Evolutionary conservation across 139 green algal species (phyloP).

Genomic region (Chlamydomonas sp.): DNA sequence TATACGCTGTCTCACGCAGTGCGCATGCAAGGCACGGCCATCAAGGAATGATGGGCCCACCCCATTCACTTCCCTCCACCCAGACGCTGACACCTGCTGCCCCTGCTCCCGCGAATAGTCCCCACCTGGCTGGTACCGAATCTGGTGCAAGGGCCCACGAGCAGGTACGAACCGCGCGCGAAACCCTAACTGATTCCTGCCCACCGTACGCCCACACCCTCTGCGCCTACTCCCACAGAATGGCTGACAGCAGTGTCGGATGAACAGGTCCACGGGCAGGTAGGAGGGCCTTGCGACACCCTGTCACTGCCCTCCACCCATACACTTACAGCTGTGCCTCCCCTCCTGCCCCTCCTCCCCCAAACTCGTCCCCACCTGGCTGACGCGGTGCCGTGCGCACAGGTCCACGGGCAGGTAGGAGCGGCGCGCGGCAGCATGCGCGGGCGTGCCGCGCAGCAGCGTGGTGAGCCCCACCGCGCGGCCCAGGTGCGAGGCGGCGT

Average conservation of each 20-base stretch:
- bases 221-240: not conserved
- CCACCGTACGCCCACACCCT: too few relatives aligned
- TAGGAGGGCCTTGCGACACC: constrained; percentile 1
- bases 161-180: too few relatives aligned
- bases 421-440: constrained; percentile 59
- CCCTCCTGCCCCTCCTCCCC: not conserved
- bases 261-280: constrained; percentile 41
- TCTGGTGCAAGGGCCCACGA: too few relatives aligned
- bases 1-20: too few relatives aligned
- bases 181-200: too few relatives aligned
- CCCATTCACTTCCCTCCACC: too few relatives aligned
- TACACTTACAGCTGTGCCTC: not conserved
- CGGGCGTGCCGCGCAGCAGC: constrained; percentile 69
- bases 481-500: constrained; percentile 81
- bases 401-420: constrained; percentile 65
- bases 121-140: too few relatives aligned
- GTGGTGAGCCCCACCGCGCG: constrained; percentile 77
- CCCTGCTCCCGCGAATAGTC: too few relatives aligned
- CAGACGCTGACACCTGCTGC: too few relatives aligned
- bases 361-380: constrained; percentile 40
- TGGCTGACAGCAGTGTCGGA: constrained; percentile 23
- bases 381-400: constrained; percentile 48
- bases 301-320: not conserved
- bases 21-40: too few relatives aligned
- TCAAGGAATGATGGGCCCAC: too few relatives aligned